These are phyloP conservation scores for Phytophthora parvispora DNA, from an alignment of 352 stramenopile genomes.

Conservation along the genomic window DNA sequence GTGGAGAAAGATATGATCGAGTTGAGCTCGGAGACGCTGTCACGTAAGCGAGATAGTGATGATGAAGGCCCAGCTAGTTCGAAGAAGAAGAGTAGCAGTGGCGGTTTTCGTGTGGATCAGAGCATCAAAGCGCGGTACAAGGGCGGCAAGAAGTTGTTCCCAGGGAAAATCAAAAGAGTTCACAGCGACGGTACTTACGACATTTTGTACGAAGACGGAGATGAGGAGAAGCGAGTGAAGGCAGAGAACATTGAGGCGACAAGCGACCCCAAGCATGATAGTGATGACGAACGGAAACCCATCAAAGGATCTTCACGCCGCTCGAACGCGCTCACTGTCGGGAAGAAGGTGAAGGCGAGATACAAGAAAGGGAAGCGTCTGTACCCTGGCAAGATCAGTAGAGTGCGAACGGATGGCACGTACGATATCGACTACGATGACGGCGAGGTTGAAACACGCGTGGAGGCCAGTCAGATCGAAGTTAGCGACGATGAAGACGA, in stretches of 20 bases:
- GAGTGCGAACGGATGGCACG: conserved; percentile 56
- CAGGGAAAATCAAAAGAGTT: conserved; percentile 53
- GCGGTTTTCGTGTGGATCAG: conserved; percentile 37
- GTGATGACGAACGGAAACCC: conserved; percentile 15
- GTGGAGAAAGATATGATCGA: conserved; percentile 39
- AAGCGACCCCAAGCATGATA: conserved; percentile 8
- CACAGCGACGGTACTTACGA: conserved; percentile 74
- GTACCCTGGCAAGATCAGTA: conserved; percentile 62
- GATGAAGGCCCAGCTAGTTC: conserved; percentile 3
- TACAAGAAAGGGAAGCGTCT: conserved; percentile 60
- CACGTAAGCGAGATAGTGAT: conserved; percentile 4
- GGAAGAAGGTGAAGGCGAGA: conserved; percentile 43
- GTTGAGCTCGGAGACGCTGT: not conserved
- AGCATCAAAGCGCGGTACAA: conserved; percentile 60
- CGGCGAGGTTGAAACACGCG: conserved; percentile 66
- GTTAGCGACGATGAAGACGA: conserved; percentile 54
- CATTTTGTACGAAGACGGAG: conserved; percentile 74
- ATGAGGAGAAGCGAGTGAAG: conserved; percentile 55
- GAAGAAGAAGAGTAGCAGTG: conserved; percentile 17
- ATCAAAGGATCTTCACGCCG: conserved; percentile 11
- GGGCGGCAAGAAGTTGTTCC: conserved; percentile 52
- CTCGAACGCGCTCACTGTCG: conserved; percentile 29
- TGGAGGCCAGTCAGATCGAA: conserved; percentile 32
- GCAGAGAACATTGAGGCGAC: conserved; percentile 34
- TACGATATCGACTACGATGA: conserved; percentile 82